These are phyloP conservation scores for Fusarium burgessii DNA, from an alignment of 2,329 filamentous ascomycete genomes.

Conservation along the genomic window DNA sequence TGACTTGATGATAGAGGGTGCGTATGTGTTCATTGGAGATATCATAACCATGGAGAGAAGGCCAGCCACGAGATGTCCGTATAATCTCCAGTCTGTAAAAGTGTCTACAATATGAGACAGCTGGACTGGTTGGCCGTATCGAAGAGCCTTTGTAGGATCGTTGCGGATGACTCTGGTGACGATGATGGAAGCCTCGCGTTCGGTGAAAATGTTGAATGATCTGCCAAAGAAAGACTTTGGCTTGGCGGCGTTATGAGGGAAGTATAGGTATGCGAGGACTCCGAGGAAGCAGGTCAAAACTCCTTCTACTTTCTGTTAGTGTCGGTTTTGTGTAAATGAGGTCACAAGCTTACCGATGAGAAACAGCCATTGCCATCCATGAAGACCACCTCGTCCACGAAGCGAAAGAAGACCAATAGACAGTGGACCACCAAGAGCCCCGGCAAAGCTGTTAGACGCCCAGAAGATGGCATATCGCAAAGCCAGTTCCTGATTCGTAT, in stretches of 20 bases:
- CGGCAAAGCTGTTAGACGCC: conserved; percentile 48
- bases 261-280: conserved; percentile 44
- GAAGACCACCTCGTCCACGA: conserved; percentile 38
- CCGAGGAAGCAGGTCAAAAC: conserved; percentile 43
- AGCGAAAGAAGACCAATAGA: conserved; percentile 47
- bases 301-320: conserved; percentile 39
- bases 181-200: conserved; percentile 44
- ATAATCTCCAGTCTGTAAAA: conserved; percentile 47
- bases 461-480: conserved; percentile 49
- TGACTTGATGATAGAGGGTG: conserved; percentile 48
- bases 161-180: conserved; percentile 48
- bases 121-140: conserved; percentile 41
- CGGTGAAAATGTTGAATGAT: conserved; percentile 42
- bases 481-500: conserved; percentile 47
- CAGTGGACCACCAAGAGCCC: conserved; percentile 45
- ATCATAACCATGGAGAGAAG: conserved; percentile 51
- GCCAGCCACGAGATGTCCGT: conserved; percentile 45
- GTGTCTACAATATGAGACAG: conserved; percentile 44
- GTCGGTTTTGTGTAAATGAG: fast-evolving
- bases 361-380: conserved; percentile 51
- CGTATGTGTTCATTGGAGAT: conserved; percentile 48
- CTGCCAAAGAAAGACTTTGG: conserved; percentile 45
- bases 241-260: conserved; percentile 44
- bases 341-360: conserved; percentile 40
- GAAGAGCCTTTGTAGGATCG: conserved; percentile 46